Base-by-base conservation (phyloP, 768 basidiomycete species). In the Botryobasidium botryosum region DNA sequence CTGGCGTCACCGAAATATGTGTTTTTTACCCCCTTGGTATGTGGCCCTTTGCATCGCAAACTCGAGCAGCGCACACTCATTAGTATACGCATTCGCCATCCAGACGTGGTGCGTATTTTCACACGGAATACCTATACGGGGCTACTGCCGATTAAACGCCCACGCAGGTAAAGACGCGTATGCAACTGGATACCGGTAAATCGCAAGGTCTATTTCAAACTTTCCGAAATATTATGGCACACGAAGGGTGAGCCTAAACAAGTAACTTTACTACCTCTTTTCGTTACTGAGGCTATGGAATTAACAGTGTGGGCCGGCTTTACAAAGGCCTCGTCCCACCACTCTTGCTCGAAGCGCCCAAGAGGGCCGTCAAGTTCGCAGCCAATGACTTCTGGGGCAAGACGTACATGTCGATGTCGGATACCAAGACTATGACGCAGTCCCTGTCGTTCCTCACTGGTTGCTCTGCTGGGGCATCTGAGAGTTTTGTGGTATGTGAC, bases 331-430 rank as follows among this genome's bases (percentile, higher is more conserved):
- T 99, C 48, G 79, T 90, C 17, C 88, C 94, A 8, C 94, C 94
- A 15, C 62, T 99, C 6, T 72, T 97, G 55, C 66, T 99, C 36
- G 94, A 99, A 62, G 94, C 94, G 13, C 94, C 94, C 2, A 99
- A 99, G 66, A 78, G 94, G 63, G 94, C 94, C 12, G 84, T 90
- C 39, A 99, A 97, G 71, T 56, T 40, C 25, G 84, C 85, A 21
- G 70, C 84, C 6, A 91, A 91, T 67, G 92, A 91, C 55, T 94
- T 83, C 59, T 97, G 94, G 94, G 91, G 91, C 2, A 85, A 81
- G 60, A 79, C 71, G 0, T 88, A 69, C 60, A 53, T 79, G 43
- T 52, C 58, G 0, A 38, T 75, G 12, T 57, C 74, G 7, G 90
- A 87, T 25, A 71, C 81, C 54, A 57, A 66, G 39, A 80, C 87